Evolutionary conservation across 2,329 filamentous ascomycete species (phyloP).

Genomic region (Cyphellophora attinorum): DNA sequence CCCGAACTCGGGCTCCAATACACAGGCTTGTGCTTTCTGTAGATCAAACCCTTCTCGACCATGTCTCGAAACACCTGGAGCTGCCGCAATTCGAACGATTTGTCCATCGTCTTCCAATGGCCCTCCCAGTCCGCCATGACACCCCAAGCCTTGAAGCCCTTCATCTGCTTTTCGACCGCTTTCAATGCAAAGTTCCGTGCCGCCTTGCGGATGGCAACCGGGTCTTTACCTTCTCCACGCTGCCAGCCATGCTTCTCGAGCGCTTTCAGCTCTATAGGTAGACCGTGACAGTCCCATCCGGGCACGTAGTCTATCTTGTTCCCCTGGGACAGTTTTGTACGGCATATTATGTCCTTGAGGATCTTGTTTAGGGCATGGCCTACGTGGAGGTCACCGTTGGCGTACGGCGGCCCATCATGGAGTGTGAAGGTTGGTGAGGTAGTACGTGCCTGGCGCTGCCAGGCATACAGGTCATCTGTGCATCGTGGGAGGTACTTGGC

Average conservation of each 20-base stretch:
- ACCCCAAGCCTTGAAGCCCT: constrained; percentile 49
- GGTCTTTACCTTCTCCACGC: constrained; percentile 29
- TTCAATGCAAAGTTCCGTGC: constrained; percentile 46
- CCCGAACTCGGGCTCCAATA: constrained; percentile 59
- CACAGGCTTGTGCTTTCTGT: constrained; percentile 53
- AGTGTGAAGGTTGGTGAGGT: constrained; percentile 57
- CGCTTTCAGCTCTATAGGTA: constrained; percentile 95
- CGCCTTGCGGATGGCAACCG: constrained; percentile 42
- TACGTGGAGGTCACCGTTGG: constrained; percentile 83
- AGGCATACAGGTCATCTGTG: constrained; percentile 79
- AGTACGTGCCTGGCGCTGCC: constrained; percentile 57
- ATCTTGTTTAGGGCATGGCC: constrained; percentile 97
- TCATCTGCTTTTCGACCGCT: constrained; percentile 50
- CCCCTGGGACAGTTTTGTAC: constrained; percentile 70
- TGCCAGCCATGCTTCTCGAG: constrained; percentile 48
- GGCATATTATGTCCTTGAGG: constrained; percentile 84
- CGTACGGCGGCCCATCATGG: constrained; percentile 94
- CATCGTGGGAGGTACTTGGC: constrained; percentile 60
- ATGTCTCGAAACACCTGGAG: constrained; percentile 51
- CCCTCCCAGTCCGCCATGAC: constrained; percentile 57
- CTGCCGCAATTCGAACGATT: constrained; percentile 51
- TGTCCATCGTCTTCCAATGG: constrained; percentile 55
- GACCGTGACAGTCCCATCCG: constrained; percentile 95
- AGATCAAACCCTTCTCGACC: constrained; percentile 53
- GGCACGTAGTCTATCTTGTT: constrained; percentile 72